Conservation (phyloP, 805 yeast genomes). For the Ogataea paradorogensis region DNA sequence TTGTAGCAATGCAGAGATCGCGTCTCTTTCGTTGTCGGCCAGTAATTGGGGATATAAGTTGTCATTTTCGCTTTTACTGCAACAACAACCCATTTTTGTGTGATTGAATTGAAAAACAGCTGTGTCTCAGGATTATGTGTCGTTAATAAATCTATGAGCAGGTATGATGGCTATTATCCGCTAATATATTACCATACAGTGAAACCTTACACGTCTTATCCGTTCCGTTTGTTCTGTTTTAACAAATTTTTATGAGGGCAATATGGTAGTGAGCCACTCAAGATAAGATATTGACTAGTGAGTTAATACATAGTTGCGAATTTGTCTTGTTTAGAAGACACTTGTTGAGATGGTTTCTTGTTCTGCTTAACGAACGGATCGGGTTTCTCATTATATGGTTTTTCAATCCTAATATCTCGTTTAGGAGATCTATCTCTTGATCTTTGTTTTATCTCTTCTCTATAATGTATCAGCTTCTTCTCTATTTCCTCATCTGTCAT, state of each 20-base stretch:
- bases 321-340: background rate
- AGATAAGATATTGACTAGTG: conserved; percentile 2
- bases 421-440: conserved; percentile 1
- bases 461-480: conserved; percentile 27
- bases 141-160: background rate
- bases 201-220: conserved; percentile 11
- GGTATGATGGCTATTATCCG: background rate
- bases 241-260: conserved; percentile 19
- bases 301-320: conserved; percentile 7
- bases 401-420: background rate
- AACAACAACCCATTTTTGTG: conserved; percentile 48
- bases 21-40: conserved; percentile 96
- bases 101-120: background rate
- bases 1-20: conserved; percentile 84
- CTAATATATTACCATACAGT: conserved; percentile 5
- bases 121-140: background rate
- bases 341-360: background rate
- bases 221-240: conserved; percentile 16
- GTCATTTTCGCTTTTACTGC: conserved; percentile 48
- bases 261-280: conserved; percentile 12
- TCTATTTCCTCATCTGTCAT: conserved; percentile 36
- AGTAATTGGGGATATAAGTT: conserved; percentile 73
- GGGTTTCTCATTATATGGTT: conserved; percentile 15
- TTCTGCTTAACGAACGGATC: conserved; percentile 17
- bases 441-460: conserved; percentile 11